phyloP scores from a whole-genome alignment of 2,329 filamentous ascomycete species.

The Botrytis cinerea region DNA sequence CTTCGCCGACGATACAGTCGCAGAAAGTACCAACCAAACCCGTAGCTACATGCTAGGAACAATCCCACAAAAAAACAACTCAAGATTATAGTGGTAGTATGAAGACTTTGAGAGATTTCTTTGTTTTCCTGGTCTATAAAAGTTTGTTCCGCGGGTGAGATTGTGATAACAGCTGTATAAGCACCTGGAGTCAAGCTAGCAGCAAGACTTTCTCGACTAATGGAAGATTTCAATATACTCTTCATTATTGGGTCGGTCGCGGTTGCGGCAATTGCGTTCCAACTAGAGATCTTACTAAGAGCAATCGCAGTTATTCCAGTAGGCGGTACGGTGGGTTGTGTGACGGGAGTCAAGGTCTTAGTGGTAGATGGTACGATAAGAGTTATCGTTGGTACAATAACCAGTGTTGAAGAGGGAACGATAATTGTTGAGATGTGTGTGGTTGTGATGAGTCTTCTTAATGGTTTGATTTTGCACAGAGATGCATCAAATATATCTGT shows the following conservation, averaged over 20 bases:
- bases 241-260: not conserved
- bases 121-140: not conserved
- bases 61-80: not conserved
- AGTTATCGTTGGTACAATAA: not conserved
- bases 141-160: not conserved
- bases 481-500: not conserved
- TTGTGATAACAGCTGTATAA: not conserved
- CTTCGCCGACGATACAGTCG: not conserved
- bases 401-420: not conserved
- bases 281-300: not conserved
- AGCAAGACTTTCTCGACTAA: not conserved
- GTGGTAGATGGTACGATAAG: not conserved
- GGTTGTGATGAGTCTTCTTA: not conserved
- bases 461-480: not conserved
- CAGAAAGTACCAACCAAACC: not conserved
- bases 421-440: not conserved
- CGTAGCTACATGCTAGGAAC: not conserved
- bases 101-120: rapidly evolving
- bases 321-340: not conserved
- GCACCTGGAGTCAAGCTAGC: not conserved
- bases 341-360: not conserved
- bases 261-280: not conserved
- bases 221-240: not conserved
- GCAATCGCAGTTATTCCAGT: not conserved
- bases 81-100: not conserved